Conservation (phyloP, 768 basidiomycete genomes). For the Tylopilus balloui region DNA sequence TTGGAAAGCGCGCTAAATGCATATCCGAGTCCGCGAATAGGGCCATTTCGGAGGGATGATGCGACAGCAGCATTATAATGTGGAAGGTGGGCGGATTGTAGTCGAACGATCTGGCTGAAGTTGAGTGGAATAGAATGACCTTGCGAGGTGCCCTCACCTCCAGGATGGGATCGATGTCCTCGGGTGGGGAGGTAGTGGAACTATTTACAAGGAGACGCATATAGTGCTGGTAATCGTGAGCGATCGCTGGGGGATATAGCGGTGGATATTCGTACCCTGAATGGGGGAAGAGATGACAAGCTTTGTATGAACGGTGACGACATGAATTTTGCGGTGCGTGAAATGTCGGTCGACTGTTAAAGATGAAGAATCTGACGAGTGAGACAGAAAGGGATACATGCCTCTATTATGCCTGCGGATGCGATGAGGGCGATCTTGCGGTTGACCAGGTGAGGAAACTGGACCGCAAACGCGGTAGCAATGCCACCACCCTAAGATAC, state of each 20-base stretch:
- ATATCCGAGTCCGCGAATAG: constrained; percentile 56
- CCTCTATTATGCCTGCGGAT: constrained; percentile 67
- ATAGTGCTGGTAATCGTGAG: constrained; percentile 38
- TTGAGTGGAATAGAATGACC: not conserved
- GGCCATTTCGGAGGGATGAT: constrained; percentile 68
- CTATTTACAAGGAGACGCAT: constrained; percentile 46
- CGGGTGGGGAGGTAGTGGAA: constrained; percentile 19
- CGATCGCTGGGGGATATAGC: not conserved
- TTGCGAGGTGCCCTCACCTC: constrained; percentile 33
- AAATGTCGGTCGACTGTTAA: constrained; percentile 57
- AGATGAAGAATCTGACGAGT: not conserved
- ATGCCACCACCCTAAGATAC: constrained; percentile 64
- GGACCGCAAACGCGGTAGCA: constrained; percentile 62
- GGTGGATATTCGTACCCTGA: constrained; percentile 42
- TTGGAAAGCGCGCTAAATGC: constrained; percentile 51
- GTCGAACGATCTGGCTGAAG: constrained; percentile 54
- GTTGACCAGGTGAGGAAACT: constrained; percentile 69
- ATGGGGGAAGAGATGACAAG: constrained; percentile 56
- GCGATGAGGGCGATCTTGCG: constrained; percentile 64
- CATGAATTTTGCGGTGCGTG: constrained; percentile 73
- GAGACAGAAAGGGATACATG: constrained; percentile 18
- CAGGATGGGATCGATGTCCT: constrained; percentile 34
- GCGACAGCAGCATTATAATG: constrained; percentile 76
- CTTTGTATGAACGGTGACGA: constrained; percentile 71
- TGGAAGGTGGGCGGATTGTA: constrained; percentile 72